phyloP scores from a whole-genome alignment of 1,139 yeast genomes.

The Yamadazyma jaroonii region DNA sequence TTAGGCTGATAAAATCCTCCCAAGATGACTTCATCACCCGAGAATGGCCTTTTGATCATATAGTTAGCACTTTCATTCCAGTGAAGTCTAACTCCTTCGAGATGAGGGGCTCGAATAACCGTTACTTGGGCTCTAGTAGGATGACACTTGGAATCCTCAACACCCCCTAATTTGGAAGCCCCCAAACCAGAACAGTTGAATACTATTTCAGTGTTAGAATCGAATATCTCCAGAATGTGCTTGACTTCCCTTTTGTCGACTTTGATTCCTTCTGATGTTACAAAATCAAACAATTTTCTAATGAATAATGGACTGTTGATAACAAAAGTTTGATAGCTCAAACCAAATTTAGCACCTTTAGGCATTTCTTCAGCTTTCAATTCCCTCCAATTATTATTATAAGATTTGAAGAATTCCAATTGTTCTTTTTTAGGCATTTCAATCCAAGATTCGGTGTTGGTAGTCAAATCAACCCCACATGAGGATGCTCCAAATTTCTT shows the following conservation, averaged over 20 bases:
- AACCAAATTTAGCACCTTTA: slow-evolving; percentile 49
- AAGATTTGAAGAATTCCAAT: slow-evolving; percentile 6
- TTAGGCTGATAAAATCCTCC: slow-evolving; percentile 67
- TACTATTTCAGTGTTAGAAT: slow-evolving; percentile 50
- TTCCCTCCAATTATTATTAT: slow-evolving; percentile 1
- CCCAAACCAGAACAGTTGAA: slow-evolving; percentile 78
- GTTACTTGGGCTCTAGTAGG: slow-evolving; percentile 75
- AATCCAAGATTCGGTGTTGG: slow-evolving; percentile 11
- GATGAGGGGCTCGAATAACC: slow-evolving; percentile 57
- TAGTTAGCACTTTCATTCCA: slow-evolving; percentile 56
- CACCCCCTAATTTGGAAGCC: slow-evolving; percentile 59
- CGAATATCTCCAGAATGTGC: slow-evolving; percentile 48
- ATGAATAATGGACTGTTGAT: slow-evolving; percentile 51
- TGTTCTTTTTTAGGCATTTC: slow-evolving; percentile 34
- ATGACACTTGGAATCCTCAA: slow-evolving; percentile 49
- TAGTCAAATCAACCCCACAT: slow-evolving; percentile 13
- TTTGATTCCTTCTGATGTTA: slow-evolving; percentile 11
- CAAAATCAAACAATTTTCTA: slow-evolving; percentile 9
- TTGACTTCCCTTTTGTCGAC: slow-evolving; percentile 8
- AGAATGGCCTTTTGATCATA: slow-evolving; percentile 62
- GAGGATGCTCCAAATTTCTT: slow-evolving; percentile 14
- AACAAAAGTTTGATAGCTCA: slow-evolving; percentile 57
- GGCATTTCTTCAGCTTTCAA: slow-evolving; percentile 3
- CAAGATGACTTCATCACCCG: slow-evolving; percentile 49
- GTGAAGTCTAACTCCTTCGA: slow-evolving; percentile 45